A percentile compares a stretch with the other conserved stretches of the same genome.
These are phyloP conservation scores for Phtheirospermum japonicum DNA, from an alignment of 257 asterid genomes.

Conservation along the genomic window DNA sequence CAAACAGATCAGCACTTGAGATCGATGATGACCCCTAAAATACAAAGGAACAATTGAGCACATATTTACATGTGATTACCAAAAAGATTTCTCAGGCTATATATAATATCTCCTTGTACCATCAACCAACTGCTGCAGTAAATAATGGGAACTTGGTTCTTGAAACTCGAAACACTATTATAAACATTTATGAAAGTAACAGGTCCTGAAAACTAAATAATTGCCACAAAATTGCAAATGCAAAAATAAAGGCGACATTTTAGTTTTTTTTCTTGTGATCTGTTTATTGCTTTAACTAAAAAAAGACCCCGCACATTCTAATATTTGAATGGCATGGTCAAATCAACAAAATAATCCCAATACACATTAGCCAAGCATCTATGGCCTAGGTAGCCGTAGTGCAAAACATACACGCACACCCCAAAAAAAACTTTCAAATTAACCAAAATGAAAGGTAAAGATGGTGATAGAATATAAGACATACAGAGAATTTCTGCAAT, in stretches of 20 bases:
- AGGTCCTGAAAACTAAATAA: no score
- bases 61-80: neutral
- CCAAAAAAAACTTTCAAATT: neutral
- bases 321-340: neutral
- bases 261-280: neutral
- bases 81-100: no score
- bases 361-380: neutral
- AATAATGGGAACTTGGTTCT: no score
- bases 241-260: neutral
- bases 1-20: slow-evolving; percentile 95
- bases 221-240: no score
- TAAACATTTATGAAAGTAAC: no score
- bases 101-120: no score
- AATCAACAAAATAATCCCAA: no score
- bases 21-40: slow-evolving; percentile 83
- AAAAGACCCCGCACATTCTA: no score
- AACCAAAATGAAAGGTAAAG: slow-evolving; percentile 12
- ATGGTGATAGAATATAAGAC: slow-evolving; percentile 25
- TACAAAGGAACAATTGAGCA: slow-evolving; percentile 14
- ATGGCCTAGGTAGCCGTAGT: neutral
- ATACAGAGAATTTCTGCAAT: slow-evolving; percentile 86
- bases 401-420: neutral
- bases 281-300: neutral
- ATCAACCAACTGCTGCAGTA: no score
- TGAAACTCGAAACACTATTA: no score